Evolutionary conservation across 352 stramenopile species (phyloP).

Genomic region (Pythium rhizo-oryzae): DNA sequence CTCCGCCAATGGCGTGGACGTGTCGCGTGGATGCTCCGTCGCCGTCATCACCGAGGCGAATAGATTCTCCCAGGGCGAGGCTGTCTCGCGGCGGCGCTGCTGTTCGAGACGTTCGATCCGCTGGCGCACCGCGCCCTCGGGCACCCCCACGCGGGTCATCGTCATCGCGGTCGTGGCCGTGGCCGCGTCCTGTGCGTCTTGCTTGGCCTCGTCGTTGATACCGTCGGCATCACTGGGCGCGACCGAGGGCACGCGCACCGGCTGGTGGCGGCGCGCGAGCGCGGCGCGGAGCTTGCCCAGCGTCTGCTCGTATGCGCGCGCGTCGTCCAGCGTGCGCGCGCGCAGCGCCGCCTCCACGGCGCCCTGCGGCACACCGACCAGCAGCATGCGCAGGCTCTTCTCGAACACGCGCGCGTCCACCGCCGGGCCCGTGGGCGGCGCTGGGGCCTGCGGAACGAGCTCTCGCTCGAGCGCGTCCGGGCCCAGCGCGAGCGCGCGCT

Average conservation of each 20-base stretch:
- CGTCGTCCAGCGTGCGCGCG: slow-evolving; percentile 5
- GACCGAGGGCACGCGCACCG: background rate
- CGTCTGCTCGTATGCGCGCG: slow-evolving; percentile 23
- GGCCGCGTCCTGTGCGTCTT: background rate
- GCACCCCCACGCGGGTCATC: slow-evolving; percentile 16
- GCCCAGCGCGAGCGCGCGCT: slow-evolving; percentile 17
- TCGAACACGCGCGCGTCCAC: slow-evolving; percentile 21
- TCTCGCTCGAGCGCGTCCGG: slow-evolving; percentile 7
- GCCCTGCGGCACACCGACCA: slow-evolving; percentile 20
- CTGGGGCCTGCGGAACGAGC: background rate
- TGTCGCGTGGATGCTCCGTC: background rate
- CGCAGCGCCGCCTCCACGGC: slow-evolving; percentile 14
- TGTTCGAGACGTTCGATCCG: background rate
- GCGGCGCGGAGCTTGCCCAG: slow-evolving; percentile 17
- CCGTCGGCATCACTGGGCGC: background rate
- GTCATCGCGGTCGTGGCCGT: background rate
- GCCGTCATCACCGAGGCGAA: background rate
- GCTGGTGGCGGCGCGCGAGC: background rate
- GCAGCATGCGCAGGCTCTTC: slow-evolving; percentile 25
- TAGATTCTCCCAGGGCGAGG: slow-evolving; percentile 12
- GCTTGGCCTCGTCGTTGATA: background rate
- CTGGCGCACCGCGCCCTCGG: slow-evolving; percentile 12
- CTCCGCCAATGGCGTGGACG: slow-evolving; percentile 7
- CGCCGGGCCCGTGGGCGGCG: background rate
- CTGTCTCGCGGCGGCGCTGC: background rate